These are phyloP conservation scores for Aureobasidium sp. DNA, from an alignment of 2,329 filamentous ascomycete species.

Conservation along the genomic window DNA sequence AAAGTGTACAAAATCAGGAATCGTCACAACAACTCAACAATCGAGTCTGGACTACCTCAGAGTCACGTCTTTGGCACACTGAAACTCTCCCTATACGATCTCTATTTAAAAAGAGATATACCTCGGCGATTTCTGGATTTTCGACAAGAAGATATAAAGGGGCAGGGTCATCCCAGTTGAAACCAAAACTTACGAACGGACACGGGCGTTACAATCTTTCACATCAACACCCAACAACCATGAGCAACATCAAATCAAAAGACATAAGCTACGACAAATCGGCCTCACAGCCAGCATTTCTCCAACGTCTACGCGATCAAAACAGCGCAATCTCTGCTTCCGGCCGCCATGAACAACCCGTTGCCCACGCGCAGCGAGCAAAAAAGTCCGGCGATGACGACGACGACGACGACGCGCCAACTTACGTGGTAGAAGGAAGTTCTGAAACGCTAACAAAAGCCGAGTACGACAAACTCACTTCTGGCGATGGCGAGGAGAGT, in stretches of 20 bases:
- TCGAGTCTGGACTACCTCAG: background rate
- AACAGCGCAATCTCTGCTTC: conserved; percentile 34
- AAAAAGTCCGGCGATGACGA: conserved; percentile 57
- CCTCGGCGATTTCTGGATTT: background rate
- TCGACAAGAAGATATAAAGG: background rate
- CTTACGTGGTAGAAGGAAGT: conserved; percentile 66
- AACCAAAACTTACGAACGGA: background rate
- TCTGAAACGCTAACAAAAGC: conserved; percentile 53
- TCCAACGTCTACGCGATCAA: conserved; percentile 45
- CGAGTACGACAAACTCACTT: conserved; percentile 40
- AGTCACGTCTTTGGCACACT: background rate
- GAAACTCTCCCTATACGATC: background rate
- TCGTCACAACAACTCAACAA: background rate
- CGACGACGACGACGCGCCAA: conserved; percentile 68
- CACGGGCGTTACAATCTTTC: background rate
- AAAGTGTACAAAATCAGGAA: background rate
- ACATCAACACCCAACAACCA: background rate
- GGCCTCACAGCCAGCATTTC: conserved; percentile 44
- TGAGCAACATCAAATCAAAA: conserved; percentile 43
- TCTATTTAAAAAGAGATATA: background rate
- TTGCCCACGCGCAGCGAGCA: conserved; percentile 40
- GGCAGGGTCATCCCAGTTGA: background rate
- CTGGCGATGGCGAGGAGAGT: conserved; percentile 7
- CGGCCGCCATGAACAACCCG: conserved; percentile 38
- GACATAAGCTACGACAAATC: conserved; percentile 54